phyloP scores from a whole-genome alignment of 148 eudicot species.

The Rhododendron molle region DNA sequence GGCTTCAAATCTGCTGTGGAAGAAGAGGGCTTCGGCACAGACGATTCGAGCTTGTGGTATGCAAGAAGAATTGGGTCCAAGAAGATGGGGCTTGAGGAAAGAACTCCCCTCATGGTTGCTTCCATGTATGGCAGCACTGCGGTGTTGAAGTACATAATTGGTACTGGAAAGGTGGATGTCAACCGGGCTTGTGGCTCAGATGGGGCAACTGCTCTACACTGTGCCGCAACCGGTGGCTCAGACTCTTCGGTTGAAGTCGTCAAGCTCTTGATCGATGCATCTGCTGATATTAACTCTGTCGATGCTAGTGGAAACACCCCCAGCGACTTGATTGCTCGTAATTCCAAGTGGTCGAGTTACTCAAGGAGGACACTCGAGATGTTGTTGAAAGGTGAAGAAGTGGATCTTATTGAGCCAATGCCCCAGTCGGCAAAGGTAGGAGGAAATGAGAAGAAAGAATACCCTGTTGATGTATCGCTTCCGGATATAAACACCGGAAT shows the following conservation, averaged over 20 bases:
- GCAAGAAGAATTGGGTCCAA: conserved; percentile 63
- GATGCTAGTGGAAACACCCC: conserved; percentile 60
- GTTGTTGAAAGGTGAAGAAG: conserved; percentile 33
- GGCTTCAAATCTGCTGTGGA: conserved; percentile 51
- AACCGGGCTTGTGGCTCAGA: conserved; percentile 68
- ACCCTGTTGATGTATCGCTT: conserved; percentile 48
- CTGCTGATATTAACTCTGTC: conserved; percentile 42
- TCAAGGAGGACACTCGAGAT: conserved; percentile 31
- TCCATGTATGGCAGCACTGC: conserved; percentile 58
- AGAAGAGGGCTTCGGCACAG: conserved; percentile 30
- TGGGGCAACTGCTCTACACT: conserved; percentile 73
- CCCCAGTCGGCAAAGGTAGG: conserved; percentile 9
- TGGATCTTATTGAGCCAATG: neutral
- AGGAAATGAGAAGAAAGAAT: conserved; percentile 58
- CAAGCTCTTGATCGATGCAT: conserved; percentile 45
- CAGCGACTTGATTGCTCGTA: conserved; percentile 48
- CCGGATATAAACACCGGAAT: conserved; percentile 87
- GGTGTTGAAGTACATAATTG: conserved; percentile 49
- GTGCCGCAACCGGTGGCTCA: conserved; percentile 79
- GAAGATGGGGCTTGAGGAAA: conserved; percentile 60
- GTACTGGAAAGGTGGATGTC: conserved; percentile 37
- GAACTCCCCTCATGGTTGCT: conserved; percentile 89
- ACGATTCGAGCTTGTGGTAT: conserved; percentile 64
- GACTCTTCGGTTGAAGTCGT: conserved; percentile 25
- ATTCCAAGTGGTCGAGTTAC: conserved; percentile 18